Conservation (phyloP, 306 rosid species). For the Potentilla sterilis region DNA sequence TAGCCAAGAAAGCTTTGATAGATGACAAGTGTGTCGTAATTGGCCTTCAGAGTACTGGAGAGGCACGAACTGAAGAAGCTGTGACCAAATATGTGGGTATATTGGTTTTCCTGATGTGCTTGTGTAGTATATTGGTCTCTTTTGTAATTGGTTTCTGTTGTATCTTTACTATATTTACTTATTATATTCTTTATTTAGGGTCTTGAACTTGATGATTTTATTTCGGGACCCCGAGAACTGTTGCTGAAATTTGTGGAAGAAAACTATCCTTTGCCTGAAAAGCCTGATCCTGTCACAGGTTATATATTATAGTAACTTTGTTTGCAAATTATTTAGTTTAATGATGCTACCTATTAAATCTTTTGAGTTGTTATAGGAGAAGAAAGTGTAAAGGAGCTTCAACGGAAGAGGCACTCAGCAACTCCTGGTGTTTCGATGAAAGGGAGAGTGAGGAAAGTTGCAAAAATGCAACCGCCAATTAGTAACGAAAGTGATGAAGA, state of each 20-base stretch:
- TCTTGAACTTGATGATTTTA: conserved; percentile 93
- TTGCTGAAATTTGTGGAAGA: conserved; percentile 94
- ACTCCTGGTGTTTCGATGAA: conserved; percentile 82
- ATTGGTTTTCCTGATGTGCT: conserved; percentile 25
- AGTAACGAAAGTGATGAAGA: conserved; percentile 86
- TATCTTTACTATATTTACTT: conserved; percentile 13
- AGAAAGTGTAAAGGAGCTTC: conserved; percentile 95
- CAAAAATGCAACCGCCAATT: conserved; percentile 81
- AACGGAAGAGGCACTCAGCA: conserved; percentile 91
- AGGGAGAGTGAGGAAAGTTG: conserved; percentile 89
- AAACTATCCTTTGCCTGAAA: conserved; percentile 94
- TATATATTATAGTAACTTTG: conserved; percentile 17
- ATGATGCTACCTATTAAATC: conserved; percentile 14
- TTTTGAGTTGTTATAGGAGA: conserved; percentile 52
- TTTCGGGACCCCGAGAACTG: conserved; percentile 97
- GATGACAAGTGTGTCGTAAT: conserved; percentile 85
- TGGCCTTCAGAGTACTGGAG: conserved; percentile 99
- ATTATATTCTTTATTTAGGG: conserved; percentile 41
- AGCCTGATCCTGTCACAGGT: conserved; percentile 92
- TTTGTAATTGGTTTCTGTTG: background rate
- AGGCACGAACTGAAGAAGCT: conserved; percentile 98
- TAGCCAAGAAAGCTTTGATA: conserved; percentile 77
- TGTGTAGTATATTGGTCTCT: conserved; percentile 13
- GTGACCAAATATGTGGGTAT: conserved; percentile 89
- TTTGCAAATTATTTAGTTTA: conserved; percentile 30